Conservation (phyloP, 495 filamentous ascomycete species). For the Aspergillus mulundensis region DNA sequence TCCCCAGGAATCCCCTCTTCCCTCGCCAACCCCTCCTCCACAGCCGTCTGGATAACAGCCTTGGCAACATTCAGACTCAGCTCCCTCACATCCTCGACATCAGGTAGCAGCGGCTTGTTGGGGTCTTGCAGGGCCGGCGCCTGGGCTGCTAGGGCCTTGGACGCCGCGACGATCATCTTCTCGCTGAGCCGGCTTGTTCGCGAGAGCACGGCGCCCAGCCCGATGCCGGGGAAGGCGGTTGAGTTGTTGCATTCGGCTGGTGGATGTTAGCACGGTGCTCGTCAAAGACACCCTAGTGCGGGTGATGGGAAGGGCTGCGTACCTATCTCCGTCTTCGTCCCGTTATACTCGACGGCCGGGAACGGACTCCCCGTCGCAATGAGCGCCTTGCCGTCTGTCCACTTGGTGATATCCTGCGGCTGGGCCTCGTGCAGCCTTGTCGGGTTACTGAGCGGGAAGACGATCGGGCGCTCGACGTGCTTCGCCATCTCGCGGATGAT, state of each 20-base stretch:
- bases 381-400: constrained; percentile 76
- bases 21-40: constrained; percentile 63
- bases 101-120: constrained; percentile 62
- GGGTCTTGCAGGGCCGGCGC: constrained; percentile 63
- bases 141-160: constrained; percentile 64
- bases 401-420: constrained; percentile 70
- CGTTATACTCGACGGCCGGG: constrained; percentile 65
- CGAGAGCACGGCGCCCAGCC: constrained; percentile 70
- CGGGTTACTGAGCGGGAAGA: constrained; percentile 84
- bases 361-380: constrained; percentile 86
- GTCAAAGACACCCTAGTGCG: not conserved
- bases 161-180: constrained; percentile 78
- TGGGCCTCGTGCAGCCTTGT: constrained; percentile 80
- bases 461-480: constrained; percentile 70
- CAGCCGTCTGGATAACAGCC: constrained; percentile 69
- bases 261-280: not conserved
- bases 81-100: constrained; percentile 68
- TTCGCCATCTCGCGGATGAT: constrained; percentile 75
- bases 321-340: constrained; percentile 61
- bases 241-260: constrained; percentile 87
- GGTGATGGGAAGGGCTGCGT: constrained; percentile 10
- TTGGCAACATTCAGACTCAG: constrained; percentile 75
- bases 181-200: constrained; percentile 61
- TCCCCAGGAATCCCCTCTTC: constrained; percentile 39
- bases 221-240: constrained; percentile 82